Evolutionary conservation across 2,329 filamentous ascomycete genomes (phyloP).

Genomic region (Epichloe typhina): DNA sequence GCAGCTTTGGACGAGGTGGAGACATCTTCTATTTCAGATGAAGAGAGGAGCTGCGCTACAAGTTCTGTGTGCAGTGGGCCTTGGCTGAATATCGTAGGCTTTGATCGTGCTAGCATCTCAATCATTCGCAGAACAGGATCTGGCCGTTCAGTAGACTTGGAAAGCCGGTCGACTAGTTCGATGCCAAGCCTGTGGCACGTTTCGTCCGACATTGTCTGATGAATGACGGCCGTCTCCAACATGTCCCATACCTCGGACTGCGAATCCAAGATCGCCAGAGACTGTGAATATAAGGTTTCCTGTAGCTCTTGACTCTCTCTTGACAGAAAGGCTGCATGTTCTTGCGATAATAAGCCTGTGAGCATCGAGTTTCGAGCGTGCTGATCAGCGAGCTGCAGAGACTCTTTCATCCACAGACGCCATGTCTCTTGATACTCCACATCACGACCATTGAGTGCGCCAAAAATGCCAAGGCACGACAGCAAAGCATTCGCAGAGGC

Average conservation of each 20-base stretch:
- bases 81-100: conserved; percentile 29
- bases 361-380: conserved; percentile 20
- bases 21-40: conserved; percentile 36
- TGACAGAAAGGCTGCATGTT: conserved; percentile 25
- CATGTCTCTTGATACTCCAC: conserved; percentile 29
- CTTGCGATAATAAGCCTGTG: conserved; percentile 32
- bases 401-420: conserved; percentile 27
- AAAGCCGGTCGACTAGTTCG: conserved; percentile 22
- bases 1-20: conserved; percentile 26
- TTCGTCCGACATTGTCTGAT: conserved; percentile 25
- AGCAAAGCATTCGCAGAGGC: conserved; percentile 56
- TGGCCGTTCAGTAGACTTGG: conserved; percentile 15
- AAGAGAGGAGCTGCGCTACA: conserved; percentile 37
- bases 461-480: conserved; percentile 48
- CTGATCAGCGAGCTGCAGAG: conserved; percentile 22
- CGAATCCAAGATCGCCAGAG: conserved; percentile 24
- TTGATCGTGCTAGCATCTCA: conserved; percentile 32
- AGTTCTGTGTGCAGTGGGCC: conserved; percentile 34
- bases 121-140: conserved; percentile 29
- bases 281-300: conserved; percentile 28
- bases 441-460: conserved; percentile 26
- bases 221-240: conserved; percentile 33
- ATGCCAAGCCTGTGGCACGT: conserved; percentile 20
- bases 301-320: conserved; percentile 31
- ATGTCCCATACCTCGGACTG: conserved; percentile 27